Evolutionary conservation across 305 asterid species (phyloP).

Genomic region (Rubia tinctorum): DNA sequence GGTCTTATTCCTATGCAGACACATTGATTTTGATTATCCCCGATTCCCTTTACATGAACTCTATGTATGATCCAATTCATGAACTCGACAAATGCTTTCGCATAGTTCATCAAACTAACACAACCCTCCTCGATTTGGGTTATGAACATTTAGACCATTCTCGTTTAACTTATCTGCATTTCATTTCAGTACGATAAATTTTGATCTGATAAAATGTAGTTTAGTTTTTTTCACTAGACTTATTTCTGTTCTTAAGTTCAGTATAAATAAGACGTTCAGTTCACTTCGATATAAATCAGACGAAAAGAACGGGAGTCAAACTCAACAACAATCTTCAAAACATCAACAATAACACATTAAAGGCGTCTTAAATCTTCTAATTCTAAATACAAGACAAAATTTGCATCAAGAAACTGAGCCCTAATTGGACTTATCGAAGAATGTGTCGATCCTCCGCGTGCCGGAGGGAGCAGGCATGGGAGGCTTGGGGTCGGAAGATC

Average conservation of each 20-base stretch:
- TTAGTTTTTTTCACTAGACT: too few relatives aligned
- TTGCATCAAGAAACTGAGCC: neutral
- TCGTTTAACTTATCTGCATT: too few relatives aligned
- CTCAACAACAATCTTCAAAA: neutral
- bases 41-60: neutral
- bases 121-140: too few relatives aligned
- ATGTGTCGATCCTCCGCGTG: slow-evolving; percentile 68
- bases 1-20: neutral
- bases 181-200: too few relatives aligned
- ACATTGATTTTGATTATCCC: neutral
- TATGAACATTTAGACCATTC: neutral
- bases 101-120: too few relatives aligned
- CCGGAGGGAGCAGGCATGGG: slow-evolving; percentile 52
- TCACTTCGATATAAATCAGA: too few relatives aligned
- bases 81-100: too few relatives aligned
- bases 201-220: too few relatives aligned
- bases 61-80: neutral
- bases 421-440: slow-evolving; percentile 58
- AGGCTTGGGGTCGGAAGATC: slow-evolving; percentile 34
- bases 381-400: neutral
- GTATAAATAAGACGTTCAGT: too few relatives aligned
- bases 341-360: neutral
- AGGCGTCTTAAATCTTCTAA: neutral
- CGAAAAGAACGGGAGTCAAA: neutral
- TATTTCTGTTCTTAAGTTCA: too few relatives aligned